Percentiles rank a stretch among this genome's conserved stretches.
Conservation (phyloP, 306 rosid genomes). For the Mucuna pruriens region DNA sequence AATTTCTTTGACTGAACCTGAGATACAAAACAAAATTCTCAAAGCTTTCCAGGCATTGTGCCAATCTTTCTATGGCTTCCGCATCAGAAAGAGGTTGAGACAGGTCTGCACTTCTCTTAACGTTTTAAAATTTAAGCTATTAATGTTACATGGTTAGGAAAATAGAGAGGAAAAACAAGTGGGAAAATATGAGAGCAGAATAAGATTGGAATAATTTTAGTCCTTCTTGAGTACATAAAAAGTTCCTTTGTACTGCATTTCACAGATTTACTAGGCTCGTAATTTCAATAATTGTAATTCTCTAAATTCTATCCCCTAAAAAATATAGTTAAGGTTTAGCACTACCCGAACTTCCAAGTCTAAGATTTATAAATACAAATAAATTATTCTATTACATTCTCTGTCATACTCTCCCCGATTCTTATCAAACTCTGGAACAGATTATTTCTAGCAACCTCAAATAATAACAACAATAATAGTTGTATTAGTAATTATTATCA, state of each 20-base stretch:
- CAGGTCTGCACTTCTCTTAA: conserved; percentile 43
- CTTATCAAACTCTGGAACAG: background rate
- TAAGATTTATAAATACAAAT: background rate
- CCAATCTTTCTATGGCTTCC: conserved; percentile 59
- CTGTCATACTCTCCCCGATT: background rate
- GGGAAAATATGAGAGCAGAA: background rate
- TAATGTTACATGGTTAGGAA: background rate
- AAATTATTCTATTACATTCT: conserved; percentile 9
- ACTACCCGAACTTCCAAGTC: background rate
- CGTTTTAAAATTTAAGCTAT: background rate
- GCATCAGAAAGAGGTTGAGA: conserved; percentile 60
- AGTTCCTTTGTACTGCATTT: background rate
- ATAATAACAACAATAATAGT: background rate
- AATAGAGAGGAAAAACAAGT: background rate
- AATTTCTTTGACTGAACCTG: conserved; percentile 58
- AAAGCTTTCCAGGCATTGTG: conserved; percentile 57
- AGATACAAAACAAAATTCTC: conserved; percentile 61
- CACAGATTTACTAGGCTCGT: background rate
- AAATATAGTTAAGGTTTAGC: background rate
- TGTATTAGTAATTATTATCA: background rate
- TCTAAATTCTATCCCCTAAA: background rate
- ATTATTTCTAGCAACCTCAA: background rate
- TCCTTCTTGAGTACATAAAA: background rate
- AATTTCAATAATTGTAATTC: background rate
- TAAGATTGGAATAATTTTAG: background rate